Evolutionary conservation across 73 alveolate genomes (phyloP), one percentile per base, ranked within the genome.

Genomic region (Tetrahymena malaccensis): DNA sequence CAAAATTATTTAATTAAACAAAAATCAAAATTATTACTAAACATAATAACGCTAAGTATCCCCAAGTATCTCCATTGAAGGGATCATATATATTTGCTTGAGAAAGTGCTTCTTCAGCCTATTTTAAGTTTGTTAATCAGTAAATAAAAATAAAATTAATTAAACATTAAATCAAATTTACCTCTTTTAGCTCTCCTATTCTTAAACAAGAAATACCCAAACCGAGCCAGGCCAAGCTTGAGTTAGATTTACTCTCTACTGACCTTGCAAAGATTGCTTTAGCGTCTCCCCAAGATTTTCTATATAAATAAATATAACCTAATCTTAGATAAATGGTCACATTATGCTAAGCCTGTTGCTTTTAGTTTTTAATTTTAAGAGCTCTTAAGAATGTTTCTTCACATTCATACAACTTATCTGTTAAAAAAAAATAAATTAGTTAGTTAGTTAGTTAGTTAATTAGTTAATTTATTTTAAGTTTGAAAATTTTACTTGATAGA

Each of bases 161-260:
- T n/a, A 70, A 33, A 25, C 37, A 70, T 11, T 70, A 12, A 27
- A 19, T 70, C 11, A 70, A 4, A 70, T 70, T 70, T 70, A 70
- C 99, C 5, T 97, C 98, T 37, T 95, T 96, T 85, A 96, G 97
- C 55, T 98, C 99, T 35, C 97, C 97, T 31, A 99, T 96, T 94
- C 99, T 96, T 9, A 99, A 97, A 56, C 98, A 97, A 27, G 99
- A 97, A 35, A 99, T 96, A 4, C 99, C 99, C 19, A 99, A 96
- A 94, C 98, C 97, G 85, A 98, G 96, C 99, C 99, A 99, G 12
- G 99, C 98, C 43, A 95, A 93, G 44, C 96, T 95, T 43, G 98
- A 97, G 93, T 98, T 98, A 94, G 98, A 96, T 16, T 98, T 97
- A 56, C 97, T 98, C 96, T 98, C 99, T 21, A 98, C 94, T 93